phyloP scores from a whole-genome alignment of 345 rosid genomes.

The Citrus sp. region DNA sequence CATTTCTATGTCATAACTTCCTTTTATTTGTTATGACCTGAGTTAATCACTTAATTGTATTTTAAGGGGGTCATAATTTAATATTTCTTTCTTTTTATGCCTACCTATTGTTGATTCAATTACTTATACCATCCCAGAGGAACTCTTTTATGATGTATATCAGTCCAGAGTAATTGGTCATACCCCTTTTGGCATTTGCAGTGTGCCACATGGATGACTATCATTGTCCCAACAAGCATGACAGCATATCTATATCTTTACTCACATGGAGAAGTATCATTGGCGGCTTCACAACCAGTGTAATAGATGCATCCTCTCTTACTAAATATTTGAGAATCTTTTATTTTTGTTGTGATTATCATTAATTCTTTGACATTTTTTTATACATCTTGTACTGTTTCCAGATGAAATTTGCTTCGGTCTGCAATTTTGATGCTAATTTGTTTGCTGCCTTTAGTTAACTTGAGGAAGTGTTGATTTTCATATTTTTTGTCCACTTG shows the following conservation, averaged over 20 bases:
- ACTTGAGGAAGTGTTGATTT: background rate
- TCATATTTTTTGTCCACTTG: background rate
- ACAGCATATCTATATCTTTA: slow-evolving; percentile 91
- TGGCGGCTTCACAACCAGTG: slow-evolving; percentile 99
- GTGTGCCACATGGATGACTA: slow-evolving; percentile 99
- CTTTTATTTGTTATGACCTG: background rate
- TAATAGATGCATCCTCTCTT: slow-evolving; percentile 91
- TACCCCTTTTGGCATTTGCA: slow-evolving; percentile 30
- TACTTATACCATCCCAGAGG: background rate
- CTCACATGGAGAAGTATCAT: slow-evolving; percentile 90
- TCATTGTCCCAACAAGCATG: slow-evolving; percentile 85
- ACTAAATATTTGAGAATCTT: background rate
- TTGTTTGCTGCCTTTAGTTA: background rate
- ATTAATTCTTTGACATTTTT: slow-evolving; percentile 4
- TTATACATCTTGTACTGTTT: background rate
- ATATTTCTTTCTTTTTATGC: background rate
- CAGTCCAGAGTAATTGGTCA: background rate
- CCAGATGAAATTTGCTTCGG: background rate
- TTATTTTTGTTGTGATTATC: background rate
- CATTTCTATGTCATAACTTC: background rate
- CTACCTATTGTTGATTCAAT: background rate
- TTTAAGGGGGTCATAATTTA: background rate
- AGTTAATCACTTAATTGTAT: background rate
- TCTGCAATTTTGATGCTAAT: background rate
- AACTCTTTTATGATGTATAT: background rate